Evolutionary conservation across 176 grass and related monocot species (phyloP).

Genomic region (Eleusine coracana): DNA sequence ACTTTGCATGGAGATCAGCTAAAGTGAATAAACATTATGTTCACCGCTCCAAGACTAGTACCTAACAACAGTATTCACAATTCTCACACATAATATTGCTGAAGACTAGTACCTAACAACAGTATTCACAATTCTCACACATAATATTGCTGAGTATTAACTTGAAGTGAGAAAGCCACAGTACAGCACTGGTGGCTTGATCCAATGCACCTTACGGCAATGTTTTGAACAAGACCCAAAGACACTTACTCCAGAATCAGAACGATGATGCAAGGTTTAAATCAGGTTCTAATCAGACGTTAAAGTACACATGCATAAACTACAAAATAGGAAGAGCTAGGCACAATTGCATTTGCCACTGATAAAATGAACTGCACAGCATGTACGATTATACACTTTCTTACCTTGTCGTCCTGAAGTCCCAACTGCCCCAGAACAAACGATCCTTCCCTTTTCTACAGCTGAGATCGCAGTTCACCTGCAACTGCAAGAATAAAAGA

Average conservation of each 20-base stretch:
- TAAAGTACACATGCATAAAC: background rate
- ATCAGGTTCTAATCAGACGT: background rate
- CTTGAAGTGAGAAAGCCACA: background rate
- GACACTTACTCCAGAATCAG: background rate
- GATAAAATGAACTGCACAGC: background rate
- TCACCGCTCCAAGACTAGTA: background rate
- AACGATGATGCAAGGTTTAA: background rate
- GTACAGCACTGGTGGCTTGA: background rate
- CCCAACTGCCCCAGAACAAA: background rate
- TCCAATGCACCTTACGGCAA: background rate
- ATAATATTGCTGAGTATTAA: background rate
- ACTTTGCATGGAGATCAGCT: background rate
- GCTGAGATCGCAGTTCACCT: conserved; percentile 9
- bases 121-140: background rate
- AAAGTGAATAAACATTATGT: background rate
- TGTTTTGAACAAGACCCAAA: background rate
- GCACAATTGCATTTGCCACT: background rate
- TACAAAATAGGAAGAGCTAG: background rate
- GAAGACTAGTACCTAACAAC: background rate
- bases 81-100: background rate
- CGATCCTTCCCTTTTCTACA: background rate
- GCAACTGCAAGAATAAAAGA: background rate
- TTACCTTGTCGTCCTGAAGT: conserved; percentile 50
- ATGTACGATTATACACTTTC: conserved; percentile 44
- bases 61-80: background rate